A percentile compares a stretch with the other conserved stretches of the same genome.
These are phyloP conservation scores for Leccinum truebloodii DNA, from an alignment of 768 basidiomycete genomes.

Conservation along the genomic window DNA sequence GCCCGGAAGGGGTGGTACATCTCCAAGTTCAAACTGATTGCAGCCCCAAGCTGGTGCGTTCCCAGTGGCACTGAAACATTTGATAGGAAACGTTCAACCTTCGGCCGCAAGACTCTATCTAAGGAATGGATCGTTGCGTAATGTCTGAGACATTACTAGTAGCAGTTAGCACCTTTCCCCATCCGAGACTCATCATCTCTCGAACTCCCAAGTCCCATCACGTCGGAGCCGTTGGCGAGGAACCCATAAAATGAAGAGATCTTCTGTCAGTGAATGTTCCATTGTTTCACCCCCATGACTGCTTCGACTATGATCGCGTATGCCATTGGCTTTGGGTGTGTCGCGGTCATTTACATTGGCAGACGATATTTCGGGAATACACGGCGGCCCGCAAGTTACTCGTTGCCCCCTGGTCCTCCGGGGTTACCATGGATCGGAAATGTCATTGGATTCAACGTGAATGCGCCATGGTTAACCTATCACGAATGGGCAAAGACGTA, in stretches of 20 bases:
- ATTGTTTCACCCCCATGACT: not conserved
- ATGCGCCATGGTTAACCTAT: not conserved
- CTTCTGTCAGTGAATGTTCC: not conserved
- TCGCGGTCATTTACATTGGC: not conserved
- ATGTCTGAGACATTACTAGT: not conserved
- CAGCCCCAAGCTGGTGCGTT: not conserved
- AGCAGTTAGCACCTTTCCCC: not conserved
- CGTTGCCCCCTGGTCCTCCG: slow-evolving; percentile 1
- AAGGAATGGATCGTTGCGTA: not conserved
- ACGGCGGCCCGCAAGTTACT: not conserved
- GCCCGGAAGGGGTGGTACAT: too few species aligned
- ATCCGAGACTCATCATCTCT: not conserved
- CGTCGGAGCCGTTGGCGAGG: not conserved
- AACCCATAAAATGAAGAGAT: not conserved
- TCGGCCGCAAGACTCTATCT: not conserved
- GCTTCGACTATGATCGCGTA: not conserved
- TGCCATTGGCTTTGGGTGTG: not conserved
- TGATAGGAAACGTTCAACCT: not conserved
- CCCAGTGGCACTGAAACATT: not conserved
- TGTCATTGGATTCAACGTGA: not conserved
- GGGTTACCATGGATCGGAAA: slow-evolving; percentile 3
- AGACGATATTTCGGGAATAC: not conserved
- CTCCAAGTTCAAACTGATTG: too few species aligned
- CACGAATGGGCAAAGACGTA: not conserved
- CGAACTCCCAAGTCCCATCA: not conserved